Percentiles rank a stretch among this genome's conserved stretches.
These are phyloP conservation scores for Spongospora subterranea DNA, from an alignment of 208 protist species.

Conservation along the genomic window DNA sequence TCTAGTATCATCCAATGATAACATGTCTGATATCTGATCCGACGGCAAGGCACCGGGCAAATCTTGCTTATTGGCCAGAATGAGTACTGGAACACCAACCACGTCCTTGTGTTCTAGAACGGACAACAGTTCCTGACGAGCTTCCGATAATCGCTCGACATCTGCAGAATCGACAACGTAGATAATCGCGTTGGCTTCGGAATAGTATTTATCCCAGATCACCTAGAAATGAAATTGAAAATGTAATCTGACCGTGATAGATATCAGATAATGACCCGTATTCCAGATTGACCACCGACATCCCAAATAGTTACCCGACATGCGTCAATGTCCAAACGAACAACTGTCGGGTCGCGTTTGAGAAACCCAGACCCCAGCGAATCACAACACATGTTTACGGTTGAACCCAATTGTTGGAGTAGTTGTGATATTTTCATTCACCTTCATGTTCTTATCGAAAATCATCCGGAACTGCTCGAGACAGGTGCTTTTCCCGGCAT, in stretches of 20 bases:
- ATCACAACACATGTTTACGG: not conserved
- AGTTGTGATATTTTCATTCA: not conserved
- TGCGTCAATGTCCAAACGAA: not conserved
- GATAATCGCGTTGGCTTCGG: constrained; percentile 65
- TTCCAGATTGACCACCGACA: constrained; percentile 19
- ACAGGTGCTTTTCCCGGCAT: constrained; percentile 58
- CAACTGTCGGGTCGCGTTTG: not conserved
- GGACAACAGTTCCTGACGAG: constrained; percentile 52
- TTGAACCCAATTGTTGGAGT: constrained; percentile 62
- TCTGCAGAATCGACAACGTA: constrained; percentile 73
- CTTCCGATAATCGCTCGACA: constrained; percentile 61
- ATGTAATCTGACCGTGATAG: not conserved
- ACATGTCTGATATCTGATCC: not conserved
- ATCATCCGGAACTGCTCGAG: not conserved
- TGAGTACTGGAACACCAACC: constrained; percentile 63
- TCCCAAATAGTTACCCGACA: constrained; percentile 15
- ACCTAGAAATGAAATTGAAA: not conserved
- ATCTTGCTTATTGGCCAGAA: constrained; percentile 73
- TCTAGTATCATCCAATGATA: not conserved
- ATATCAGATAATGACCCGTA: not conserved
- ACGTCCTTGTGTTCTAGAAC: not conserved
- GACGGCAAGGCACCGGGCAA: constrained; percentile 56
- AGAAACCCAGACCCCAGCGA: not conserved
- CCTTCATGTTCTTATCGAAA: not conserved
- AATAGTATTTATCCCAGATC: constrained; percentile 71